Conservation (phyloP, 345 rosid species). For the Trapa incisa region DNA sequence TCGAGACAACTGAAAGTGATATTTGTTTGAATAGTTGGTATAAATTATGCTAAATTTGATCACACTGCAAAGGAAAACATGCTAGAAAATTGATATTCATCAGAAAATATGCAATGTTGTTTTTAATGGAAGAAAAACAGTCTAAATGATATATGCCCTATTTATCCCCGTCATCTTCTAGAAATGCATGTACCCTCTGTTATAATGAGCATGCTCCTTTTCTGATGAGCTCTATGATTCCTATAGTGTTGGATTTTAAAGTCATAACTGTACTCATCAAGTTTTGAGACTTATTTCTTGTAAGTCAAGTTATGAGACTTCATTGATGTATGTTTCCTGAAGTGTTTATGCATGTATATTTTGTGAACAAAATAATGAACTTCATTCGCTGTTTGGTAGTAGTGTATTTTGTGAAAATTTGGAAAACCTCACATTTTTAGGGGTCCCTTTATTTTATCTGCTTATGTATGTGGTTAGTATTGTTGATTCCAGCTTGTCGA, state of each 20-base stretch:
- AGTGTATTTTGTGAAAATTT: too few relatives aligned
- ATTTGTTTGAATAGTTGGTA: not conserved
- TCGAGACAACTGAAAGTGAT: not conserved
- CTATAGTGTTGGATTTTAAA: not conserved
- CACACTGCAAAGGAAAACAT: not conserved
- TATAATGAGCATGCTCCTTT: not conserved
- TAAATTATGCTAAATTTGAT: not conserved
- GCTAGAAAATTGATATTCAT: not conserved
- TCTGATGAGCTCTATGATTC: not conserved
- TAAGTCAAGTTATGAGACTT: not conserved
- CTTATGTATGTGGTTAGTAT: not conserved
- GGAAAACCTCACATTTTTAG: too few relatives aligned
- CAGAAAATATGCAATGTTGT: not conserved
- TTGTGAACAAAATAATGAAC: too few relatives aligned
- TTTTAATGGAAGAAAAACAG: not conserved
- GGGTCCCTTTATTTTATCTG: too few relatives aligned
- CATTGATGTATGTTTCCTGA: not conserved
- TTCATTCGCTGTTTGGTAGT: too few relatives aligned
- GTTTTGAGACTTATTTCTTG: not conserved
- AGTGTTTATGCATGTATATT: too few relatives aligned
- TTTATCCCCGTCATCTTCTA: not conserved
- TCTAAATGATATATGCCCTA: not conserved
- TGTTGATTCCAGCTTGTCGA: not conserved
- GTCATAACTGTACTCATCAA: not conserved
- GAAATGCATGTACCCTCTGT: not conserved